A percentile compares a stretch with the other conserved stretches of the same genome.
Conservation (phyloP, 352 stramenopile genomes). For the Thraustochytrium sp. region DNA sequence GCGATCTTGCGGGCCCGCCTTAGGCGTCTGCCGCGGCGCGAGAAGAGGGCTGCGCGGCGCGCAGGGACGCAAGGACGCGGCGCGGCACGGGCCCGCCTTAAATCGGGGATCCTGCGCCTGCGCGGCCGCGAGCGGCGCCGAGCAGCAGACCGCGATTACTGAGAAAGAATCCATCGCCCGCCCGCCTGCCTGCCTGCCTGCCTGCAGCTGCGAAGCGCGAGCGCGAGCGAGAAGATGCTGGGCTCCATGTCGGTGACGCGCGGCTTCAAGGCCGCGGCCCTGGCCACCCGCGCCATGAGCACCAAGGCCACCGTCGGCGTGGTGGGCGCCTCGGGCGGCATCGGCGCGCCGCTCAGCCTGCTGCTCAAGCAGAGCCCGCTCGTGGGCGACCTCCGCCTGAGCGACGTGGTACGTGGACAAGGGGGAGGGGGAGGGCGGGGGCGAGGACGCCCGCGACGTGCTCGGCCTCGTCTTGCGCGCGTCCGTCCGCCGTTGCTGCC, state of each 20-base stretch:
- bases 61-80: too few relatives aligned
- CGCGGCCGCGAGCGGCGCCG: neutral
- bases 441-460: neutral
- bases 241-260: neutral
- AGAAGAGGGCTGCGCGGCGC: too few relatives aligned
- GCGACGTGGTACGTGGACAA: conserved; percentile 87
- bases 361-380: conserved; percentile 93
- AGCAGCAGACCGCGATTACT: too few relatives aligned
- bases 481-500: neutral
- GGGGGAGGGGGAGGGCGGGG: too few relatives aligned
- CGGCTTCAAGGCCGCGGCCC: neutral
- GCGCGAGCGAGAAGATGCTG: neutral
- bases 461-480: neutral
- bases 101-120: neutral
- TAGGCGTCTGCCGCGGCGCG: too few relatives aligned
- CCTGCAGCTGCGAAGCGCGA: neutral
- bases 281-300: conserved; percentile 16
- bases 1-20: too few relatives aligned
- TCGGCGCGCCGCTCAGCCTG: conserved; percentile 96
- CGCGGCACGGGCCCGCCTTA: too few relatives aligned
- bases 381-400: conserved; percentile 91
- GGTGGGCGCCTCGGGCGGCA: conserved; percentile 87
- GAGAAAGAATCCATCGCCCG: neutral
- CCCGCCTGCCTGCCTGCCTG: neutral
- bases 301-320: conserved; percentile 51